Base-by-base conservation (phyloP, 768 basidiomycete species). In the Chiua virens region DNA sequence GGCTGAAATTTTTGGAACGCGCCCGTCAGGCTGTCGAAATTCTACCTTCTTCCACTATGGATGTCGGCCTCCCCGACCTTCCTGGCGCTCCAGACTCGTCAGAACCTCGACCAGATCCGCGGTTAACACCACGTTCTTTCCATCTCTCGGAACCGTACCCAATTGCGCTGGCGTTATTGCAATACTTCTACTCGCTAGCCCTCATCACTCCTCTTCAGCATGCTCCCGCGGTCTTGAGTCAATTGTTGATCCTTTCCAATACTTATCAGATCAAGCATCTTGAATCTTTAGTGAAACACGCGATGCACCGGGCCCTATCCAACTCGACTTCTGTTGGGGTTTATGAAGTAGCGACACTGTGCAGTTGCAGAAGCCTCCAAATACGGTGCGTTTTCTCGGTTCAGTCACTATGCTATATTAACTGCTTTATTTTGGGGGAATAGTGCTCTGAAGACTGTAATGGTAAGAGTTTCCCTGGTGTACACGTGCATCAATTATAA, bases 281-380 rank as follows among this genome's bases (percentile, higher is more conserved):
- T 18, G 82, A 86, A 56, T 75, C 74, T 7, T 74, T 95, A 20
- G 91, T 92, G n/a, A 89, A 89, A 59, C 95, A 98, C 67, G 91
- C 93, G 5, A 91, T 98, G 86, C 96, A 98, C 64, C 83, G 86
- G 20, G 81, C 87, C 15, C 70, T 98, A 27, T 88, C 86, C 28
- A 90, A 91, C 61, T 81, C 83, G 25, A 91, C 87, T 13, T 91
- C 89, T 23, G 90, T 95, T 18, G 90, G 89, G 23, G 88, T 98
- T 39, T 98, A 98, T 65, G 94, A 97, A 67, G 93, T 97, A 10
- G 92, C 95, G 9, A 96, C 95, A 3, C 73, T 98, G 5, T 93
- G 92, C 63, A 89, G 84, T 56, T 90, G 88, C 66, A 82, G 91
- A 55, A 88, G 89, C 63, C 73, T 98, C 50, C 94, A 97, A 63